Evolutionary conservation across 208 protist species (phyloP).

Genomic region (Trichomonas gallinae): DNA sequence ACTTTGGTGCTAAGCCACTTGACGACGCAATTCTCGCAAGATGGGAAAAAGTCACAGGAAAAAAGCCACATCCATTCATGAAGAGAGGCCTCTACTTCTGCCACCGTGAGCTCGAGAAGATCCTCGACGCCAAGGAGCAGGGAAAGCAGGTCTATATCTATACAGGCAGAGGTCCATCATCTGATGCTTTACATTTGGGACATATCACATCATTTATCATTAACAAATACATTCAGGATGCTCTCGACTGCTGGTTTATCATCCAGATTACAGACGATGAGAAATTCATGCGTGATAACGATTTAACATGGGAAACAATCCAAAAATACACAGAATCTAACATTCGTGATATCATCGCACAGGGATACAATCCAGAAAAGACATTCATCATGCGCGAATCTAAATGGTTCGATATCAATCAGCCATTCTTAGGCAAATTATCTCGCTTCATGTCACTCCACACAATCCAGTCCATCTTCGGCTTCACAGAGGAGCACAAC

Average conservation of each 20-base stretch:
- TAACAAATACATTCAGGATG: conserved; percentile 92
- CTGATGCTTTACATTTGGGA: conserved; percentile 84
- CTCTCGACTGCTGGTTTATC: conserved; percentile 57
- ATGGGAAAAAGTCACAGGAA: conserved; percentile 40
- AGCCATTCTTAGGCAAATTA: background rate
- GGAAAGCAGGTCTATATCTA: conserved; percentile 87
- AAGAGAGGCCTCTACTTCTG: conserved; percentile 81
- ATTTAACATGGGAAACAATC: background rate
- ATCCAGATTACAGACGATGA: conserved; percentile 99
- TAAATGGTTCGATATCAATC: conserved; percentile 13
- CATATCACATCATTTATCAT: conserved; percentile 96
- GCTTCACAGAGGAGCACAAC: background rate
- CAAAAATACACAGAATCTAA: background rate
- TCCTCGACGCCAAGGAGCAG: conserved; percentile 67
- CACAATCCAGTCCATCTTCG: background rate
- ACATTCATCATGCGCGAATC: conserved; percentile 11
- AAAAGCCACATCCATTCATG: conserved; percentile 29
- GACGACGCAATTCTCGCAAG: conserved; percentile 40
- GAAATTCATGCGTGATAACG: conserved; percentile 84
- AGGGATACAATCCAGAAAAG: conserved; percentile 1
- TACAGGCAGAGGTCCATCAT: conserved; percentile 94
- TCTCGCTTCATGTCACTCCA: background rate
- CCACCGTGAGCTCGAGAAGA: conserved; percentile 77
- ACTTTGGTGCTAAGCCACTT: conserved; percentile 53
- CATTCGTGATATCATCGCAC: conserved; percentile 18